Percentiles rank a stretch among this genome's conserved stretches.
Conservation (phyloP, 345 rosid genomes). For the Schrenkiella parvula region DNA sequence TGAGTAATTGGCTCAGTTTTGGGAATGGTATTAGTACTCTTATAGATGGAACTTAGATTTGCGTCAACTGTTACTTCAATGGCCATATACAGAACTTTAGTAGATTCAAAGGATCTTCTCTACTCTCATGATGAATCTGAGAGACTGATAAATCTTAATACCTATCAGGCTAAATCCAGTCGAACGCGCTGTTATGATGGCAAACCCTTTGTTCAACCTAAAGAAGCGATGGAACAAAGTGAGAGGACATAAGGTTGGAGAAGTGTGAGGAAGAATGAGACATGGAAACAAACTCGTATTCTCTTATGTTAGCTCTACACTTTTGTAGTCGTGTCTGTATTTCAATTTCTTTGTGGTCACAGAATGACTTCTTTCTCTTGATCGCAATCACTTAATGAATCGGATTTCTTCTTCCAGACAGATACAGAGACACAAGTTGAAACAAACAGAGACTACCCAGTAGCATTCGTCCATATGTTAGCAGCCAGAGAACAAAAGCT, state of each 20-base stretch:
- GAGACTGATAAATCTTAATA: slow-evolving; percentile 2
- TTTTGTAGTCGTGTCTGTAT: background rate
- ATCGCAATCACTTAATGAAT: background rate
- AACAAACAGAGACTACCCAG: background rate
- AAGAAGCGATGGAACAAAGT: background rate
- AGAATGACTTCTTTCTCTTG: background rate
- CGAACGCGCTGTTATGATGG: background rate
- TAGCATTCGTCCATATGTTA: background rate
- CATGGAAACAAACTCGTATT: slow-evolving; percentile 6
- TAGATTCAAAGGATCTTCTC: background rate
- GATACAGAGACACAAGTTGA: background rate
- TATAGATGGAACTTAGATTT: background rate
- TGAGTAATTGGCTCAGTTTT: background rate
- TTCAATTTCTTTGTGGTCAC: background rate
- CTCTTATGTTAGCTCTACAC: background rate
- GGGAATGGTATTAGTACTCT: background rate
- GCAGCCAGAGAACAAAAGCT: background rate
- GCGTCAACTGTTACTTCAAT: background rate
- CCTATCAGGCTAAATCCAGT: background rate
- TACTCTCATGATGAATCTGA: background rate
- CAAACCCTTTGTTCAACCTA: background rate
- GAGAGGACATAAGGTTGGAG: background rate
- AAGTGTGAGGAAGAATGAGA: background rate
- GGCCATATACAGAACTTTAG: background rate
- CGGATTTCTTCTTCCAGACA: background rate